These are phyloP conservation scores for Nemania abortiva DNA, from an alignment of 2,329 filamentous ascomycete species.

Conservation along the genomic window DNA sequence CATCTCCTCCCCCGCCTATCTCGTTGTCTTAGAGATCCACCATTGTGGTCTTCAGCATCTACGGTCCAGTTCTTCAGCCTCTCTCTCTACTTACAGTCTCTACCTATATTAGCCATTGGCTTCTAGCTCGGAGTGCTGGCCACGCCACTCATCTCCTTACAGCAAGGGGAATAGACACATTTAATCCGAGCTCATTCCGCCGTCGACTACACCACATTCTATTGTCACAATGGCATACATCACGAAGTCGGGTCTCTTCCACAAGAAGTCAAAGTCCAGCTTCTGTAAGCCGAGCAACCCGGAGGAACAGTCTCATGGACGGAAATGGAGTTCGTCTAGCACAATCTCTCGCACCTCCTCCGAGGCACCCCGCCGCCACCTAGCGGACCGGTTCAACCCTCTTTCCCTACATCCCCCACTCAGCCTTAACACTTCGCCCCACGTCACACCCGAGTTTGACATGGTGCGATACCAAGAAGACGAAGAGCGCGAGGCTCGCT, in stretches of 20 bases:
- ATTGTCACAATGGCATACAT: conserved; percentile 38
- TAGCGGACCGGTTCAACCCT: conserved; percentile 44
- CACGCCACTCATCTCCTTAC: conserved; percentile 19
- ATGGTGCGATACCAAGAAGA: conserved; percentile 44
- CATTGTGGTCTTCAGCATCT: background rate
- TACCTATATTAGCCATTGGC: background rate
- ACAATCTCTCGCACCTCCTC: conserved; percentile 46
- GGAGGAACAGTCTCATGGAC: conserved; percentile 41
- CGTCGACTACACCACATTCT: background rate
- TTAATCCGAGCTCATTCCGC: conserved; percentile 1
- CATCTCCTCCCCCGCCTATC: conserved; percentile 15
- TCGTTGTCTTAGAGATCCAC: conserved; percentile 6
- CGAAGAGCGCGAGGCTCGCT: conserved; percentile 45
- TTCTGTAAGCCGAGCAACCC: conserved; percentile 38
- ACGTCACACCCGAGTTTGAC: conserved; percentile 47
- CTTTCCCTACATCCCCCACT: conserved; percentile 51
- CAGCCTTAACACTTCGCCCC: conserved; percentile 49
- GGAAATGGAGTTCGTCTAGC: conserved; percentile 50
- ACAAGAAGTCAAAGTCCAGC: conserved; percentile 48
- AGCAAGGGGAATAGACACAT: conserved; percentile 17
- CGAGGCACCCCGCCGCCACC: conserved; percentile 38
- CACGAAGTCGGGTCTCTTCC: conserved; percentile 45
- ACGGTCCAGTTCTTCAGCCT: background rate
- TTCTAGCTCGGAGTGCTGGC: conserved; percentile 30
- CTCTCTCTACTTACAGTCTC: background rate